Percentiles rank a stretch among this genome's conserved stretches.
These are phyloP conservation scores for Pugionium dolabratum DNA, from an alignment of 345 rosid genomes.

Conservation along the genomic window DNA sequence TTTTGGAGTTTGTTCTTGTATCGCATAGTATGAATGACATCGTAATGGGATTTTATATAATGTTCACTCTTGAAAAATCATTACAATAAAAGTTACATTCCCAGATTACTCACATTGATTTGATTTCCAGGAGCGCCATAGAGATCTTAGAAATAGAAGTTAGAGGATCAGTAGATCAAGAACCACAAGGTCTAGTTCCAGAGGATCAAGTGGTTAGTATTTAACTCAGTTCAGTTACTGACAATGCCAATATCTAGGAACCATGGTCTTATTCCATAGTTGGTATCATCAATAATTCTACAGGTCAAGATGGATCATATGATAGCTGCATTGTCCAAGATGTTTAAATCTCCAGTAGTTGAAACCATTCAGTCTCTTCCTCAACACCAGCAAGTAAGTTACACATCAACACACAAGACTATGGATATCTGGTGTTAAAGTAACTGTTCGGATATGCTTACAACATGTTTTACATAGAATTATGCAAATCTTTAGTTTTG, in stretches of 20 bases:
- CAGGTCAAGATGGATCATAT: slow-evolving; percentile 87
- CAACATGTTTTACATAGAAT: slow-evolving; percentile 1
- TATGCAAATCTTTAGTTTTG: slow-evolving; percentile 1
- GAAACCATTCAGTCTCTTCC: slow-evolving; percentile 92
- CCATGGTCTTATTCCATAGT: background rate
- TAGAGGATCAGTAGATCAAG: slow-evolving; percentile 45
- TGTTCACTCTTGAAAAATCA: background rate
- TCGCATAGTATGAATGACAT: slow-evolving; percentile 18
- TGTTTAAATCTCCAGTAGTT: slow-evolving; percentile 72
- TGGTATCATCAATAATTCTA: slow-evolving; percentile 17
- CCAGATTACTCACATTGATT: background rate
- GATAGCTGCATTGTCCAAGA: slow-evolving; percentile 80
- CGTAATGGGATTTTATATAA: background rate
- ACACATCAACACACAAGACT: background rate
- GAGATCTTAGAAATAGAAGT: slow-evolving; percentile 76
- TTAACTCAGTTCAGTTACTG: slow-evolving; percentile 14
- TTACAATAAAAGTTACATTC: background rate
- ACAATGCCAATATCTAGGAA: background rate
- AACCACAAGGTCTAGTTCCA: slow-evolving; percentile 26
- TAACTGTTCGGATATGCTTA: background rate
- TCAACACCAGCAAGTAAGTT: slow-evolving; percentile 91
- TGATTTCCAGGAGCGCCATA: slow-evolving; percentile 63
- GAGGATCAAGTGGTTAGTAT: slow-evolving; percentile 49
- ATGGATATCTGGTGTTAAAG: background rate
- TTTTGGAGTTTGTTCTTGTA: slow-evolving; percentile 14